A percentile compares a stretch with the other conserved stretches of the same genome.
These are phyloP conservation scores for Ochromonas danica DNA, from an alignment of 108 stramenopile species.

Conservation along the genomic window DNA sequence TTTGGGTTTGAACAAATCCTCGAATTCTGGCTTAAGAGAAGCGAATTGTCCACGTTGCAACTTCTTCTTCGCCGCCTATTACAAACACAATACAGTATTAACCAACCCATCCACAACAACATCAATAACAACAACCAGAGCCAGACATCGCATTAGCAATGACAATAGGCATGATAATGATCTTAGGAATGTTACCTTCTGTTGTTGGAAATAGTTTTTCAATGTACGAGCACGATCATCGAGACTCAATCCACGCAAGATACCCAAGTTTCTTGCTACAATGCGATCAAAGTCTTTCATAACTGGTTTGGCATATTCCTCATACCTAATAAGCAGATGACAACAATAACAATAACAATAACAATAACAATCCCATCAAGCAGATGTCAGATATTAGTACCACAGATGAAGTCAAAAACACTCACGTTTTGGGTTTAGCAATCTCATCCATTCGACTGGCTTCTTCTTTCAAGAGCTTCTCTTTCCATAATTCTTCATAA, in stretches of 20 bases:
- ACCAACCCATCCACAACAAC: background rate
- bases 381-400: background rate
- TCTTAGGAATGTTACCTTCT: too few relatives aligned
- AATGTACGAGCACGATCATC: background rate
- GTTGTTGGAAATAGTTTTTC: background rate
- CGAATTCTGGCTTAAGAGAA: background rate
- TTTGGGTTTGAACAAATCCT: too few relatives aligned
- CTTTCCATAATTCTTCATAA: background rate
- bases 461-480: background rate
- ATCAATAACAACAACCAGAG: background rate
- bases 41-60: background rate
- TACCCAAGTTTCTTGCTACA: background rate
- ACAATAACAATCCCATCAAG: too few relatives aligned
- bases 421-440: slow-evolving; percentile 24
- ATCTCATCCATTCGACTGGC: background rate
- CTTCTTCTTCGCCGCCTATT: background rate
- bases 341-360: background rate
- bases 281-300: background rate
- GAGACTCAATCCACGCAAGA: background rate
- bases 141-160: background rate
- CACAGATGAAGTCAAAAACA: background rate
- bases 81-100: background rate
- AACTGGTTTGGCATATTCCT: background rate
- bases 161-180: too few relatives aligned
- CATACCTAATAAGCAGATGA: background rate